Percentiles rank a stretch among this genome's conserved stretches.
Conservation (phyloP, 345 rosid genomes). For the Gynandropsis gynandra region DNA sequence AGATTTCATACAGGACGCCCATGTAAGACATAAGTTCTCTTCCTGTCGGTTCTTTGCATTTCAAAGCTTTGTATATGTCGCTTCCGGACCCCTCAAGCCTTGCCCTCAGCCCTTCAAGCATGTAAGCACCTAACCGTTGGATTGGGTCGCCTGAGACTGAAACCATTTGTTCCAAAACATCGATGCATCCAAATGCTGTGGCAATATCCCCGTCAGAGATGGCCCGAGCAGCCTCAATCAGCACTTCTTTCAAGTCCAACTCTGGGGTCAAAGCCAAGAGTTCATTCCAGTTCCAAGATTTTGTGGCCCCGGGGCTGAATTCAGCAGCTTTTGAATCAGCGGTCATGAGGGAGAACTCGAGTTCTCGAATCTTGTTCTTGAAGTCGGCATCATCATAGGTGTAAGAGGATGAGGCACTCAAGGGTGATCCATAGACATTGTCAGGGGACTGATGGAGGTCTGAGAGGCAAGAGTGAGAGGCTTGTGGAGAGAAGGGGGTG, state of each 20-base stretch:
- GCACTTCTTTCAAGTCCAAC: slow-evolving; percentile 50
- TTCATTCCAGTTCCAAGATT: slow-evolving; percentile 40
- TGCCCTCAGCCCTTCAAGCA: slow-evolving; percentile 93
- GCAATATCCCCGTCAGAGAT: slow-evolving; percentile 40
- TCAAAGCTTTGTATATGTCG: slow-evolving; percentile 72
- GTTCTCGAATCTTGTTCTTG: slow-evolving; percentile 59
- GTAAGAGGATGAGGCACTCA: slow-evolving; percentile 52
- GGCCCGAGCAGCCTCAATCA: slow-evolving; percentile 59
- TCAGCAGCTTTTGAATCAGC: slow-evolving; percentile 50
- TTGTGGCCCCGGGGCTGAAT: slow-evolving; percentile 29
- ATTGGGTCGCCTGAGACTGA: slow-evolving; percentile 82
- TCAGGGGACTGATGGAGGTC: slow-evolving; percentile 70
- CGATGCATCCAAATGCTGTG: slow-evolving; percentile 50
- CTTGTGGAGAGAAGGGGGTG: slow-evolving; percentile 78
- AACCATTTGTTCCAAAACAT: slow-evolving; percentile 73
- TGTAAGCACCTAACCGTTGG: slow-evolving; percentile 75
- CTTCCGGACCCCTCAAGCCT: slow-evolving; percentile 84
- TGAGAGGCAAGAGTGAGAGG: slow-evolving; percentile 67
- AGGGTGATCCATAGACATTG: slow-evolving; percentile 59
- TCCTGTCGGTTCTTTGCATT: slow-evolving; percentile 75
- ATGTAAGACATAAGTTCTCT: slow-evolving; percentile 91
- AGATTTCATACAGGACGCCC: slow-evolving; percentile 57
- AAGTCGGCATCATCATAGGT: slow-evolving; percentile 41
- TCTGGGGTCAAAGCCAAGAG: slow-evolving; percentile 48
- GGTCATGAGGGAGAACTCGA: slow-evolving; percentile 59